A percentile compares a stretch with the other conserved stretches of the same genome.
Conservation (phyloP, 768 basidiomycete species). For the Amanita exitialis region DNA sequence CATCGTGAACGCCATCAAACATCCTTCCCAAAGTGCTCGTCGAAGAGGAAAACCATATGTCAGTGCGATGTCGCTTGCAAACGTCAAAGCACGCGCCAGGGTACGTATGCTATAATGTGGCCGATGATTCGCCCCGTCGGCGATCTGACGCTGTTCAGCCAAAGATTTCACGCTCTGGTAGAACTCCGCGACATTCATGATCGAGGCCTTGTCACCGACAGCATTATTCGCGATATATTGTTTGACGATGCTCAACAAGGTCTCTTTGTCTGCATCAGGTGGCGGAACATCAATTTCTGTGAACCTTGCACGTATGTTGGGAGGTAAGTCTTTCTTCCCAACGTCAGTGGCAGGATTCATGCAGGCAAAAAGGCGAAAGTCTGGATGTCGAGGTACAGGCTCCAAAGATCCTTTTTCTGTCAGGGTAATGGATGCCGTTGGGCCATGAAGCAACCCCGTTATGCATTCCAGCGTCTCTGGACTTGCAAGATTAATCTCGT, state of each 20-base stretch:
- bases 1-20: constrained; percentile 98
- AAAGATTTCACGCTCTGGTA: constrained; percentile 75
- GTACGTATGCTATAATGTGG: constrained; percentile 99
- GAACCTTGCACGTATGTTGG: constrained; percentile 83
- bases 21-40: constrained; percentile 91
- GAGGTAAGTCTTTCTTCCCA: constrained; percentile 94
- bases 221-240: constrained; percentile 85
- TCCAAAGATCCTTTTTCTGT: constrained; percentile 91
- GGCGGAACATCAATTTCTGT: constrained; percentile 95
- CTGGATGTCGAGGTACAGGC: constrained; percentile 82
- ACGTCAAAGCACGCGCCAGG: constrained; percentile 80
- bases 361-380: constrained; percentile 95
- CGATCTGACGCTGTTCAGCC: constrained; percentile 65
- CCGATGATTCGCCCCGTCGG: constrained; percentile 86
- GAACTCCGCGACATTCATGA: constrained; percentile 90
- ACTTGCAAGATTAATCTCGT: constrained; percentile 93
- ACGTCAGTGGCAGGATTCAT: constrained; percentile 99
- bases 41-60: constrained; percentile 58
- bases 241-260: constrained; percentile 73
- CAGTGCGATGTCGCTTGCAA: constrained; percentile 73
- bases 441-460: constrained; percentile 76
- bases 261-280: constrained; percentile 87
- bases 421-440: constrained; percentile 81
- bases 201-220: constrained; percentile 75
- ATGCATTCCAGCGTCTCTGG: constrained; percentile 92